Evolutionary conservation across 768 basidiomycete species (phyloP).

Genomic region (Glaciozyma martinii): DNA sequence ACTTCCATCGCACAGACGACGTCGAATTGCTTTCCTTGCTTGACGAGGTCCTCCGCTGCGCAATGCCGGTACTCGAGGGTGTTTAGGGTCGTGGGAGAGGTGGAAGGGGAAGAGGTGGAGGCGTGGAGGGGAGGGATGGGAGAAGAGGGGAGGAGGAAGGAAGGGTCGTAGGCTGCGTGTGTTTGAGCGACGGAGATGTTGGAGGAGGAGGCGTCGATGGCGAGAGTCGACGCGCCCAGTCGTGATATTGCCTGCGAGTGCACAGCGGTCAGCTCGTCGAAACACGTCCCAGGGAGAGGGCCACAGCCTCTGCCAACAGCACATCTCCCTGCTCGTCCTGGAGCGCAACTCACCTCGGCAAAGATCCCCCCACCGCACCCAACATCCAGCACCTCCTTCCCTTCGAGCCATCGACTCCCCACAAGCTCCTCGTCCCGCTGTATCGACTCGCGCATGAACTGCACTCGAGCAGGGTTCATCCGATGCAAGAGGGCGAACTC

Average conservation of each 20-base stretch:
- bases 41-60: slow-evolving; percentile 63
- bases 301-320: too few relatives aligned
- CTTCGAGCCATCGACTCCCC: slow-evolving; percentile 47
- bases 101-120: slow-evolving; percentile 59
- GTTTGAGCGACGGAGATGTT: slow-evolving; percentile 77
- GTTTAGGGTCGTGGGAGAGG: neutral
- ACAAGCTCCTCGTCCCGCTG: slow-evolving; percentile 47
- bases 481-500: slow-evolving; percentile 80
- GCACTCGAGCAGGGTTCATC: slow-evolving; percentile 87
- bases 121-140: slow-evolving; percentile 67
- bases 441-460: slow-evolving; percentile 56
- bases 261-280: neutral
- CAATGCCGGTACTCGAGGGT: slow-evolving; percentile 59
- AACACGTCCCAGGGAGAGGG: too few relatives aligned
- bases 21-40: slow-evolving; percentile 61
- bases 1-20: slow-evolving; percentile 97
- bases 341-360: slow-evolving; percentile 57
- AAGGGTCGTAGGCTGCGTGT: slow-evolving; percentile 71
- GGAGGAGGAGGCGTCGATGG: slow-evolving; percentile 80
- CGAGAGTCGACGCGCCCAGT: slow-evolving; percentile 75
- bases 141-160: slow-evolving; percentile 76
- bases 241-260: slow-evolving; percentile 66
- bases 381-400: slow-evolving; percentile 71
- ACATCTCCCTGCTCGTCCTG: too few relatives aligned
- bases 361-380: slow-evolving; percentile 94